Evolutionary conservation across 139 green algal species (phyloP).

Genomic region (Auxenochlorella pyrenoidosa): DNA sequence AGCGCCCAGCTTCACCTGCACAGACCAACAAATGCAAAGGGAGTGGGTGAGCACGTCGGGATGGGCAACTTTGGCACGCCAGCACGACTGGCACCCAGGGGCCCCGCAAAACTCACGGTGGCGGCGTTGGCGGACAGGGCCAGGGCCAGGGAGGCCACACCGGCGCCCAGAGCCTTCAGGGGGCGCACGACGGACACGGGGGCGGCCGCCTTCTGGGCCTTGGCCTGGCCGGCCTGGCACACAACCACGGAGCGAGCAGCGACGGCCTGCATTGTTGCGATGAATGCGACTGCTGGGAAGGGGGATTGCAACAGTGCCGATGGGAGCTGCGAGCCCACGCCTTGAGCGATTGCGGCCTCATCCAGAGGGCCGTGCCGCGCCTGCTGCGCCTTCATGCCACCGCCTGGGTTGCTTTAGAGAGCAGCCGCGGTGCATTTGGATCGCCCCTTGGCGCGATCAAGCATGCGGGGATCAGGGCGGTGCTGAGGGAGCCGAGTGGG

Average conservation of each 20-base stretch:
- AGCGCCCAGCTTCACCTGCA: conserved; percentile 25
- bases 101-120: conserved; percentile 59
- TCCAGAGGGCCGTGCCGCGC: no score
- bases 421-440: no score
- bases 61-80: conserved; percentile 22
- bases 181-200: background rate
- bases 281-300: background rate
- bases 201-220: background rate
- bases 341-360: no score
- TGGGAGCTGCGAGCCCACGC: no score
- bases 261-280: conserved; percentile 15
- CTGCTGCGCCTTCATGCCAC: no score
- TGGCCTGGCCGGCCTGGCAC: conserved; percentile 8
- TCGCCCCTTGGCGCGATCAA: no score
- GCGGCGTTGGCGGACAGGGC: conserved; percentile 71
- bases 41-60: conserved; percentile 42
- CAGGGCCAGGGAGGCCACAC: conserved; percentile 74
- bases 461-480: no score
- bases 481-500: no score
- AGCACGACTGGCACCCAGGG: no score
- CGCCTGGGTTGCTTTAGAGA: no score
- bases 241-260: background rate
- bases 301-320: background rate
- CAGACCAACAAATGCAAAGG: no score
- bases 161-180: conserved; percentile 62